A percentile compares a stretch with the other conserved stretches of the same genome.
phyloP scores from a whole-genome alignment of 768 basidiomycete species.

The Bullera alba region DNA sequence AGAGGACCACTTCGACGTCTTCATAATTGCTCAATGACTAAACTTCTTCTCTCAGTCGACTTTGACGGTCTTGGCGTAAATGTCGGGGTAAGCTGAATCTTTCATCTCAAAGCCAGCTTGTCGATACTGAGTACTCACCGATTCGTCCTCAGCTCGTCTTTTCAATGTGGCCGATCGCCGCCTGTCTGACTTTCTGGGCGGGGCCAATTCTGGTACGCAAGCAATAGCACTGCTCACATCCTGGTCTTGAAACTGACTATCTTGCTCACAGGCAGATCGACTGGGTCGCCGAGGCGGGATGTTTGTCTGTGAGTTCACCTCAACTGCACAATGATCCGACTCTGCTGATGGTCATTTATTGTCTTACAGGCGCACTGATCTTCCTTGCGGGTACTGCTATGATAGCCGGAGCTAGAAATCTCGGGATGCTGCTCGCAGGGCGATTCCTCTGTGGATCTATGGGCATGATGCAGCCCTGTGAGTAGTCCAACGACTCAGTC shows the following conservation, averaged over 20 bases:
- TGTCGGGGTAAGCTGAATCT: neutral
- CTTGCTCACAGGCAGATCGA: neutral
- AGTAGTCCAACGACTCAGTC: neutral
- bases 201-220: neutral
- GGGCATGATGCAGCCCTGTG: neutral
- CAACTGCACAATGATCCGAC: neutral
- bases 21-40: too few species aligned
- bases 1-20: neutral
- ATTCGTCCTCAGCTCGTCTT: neutral
- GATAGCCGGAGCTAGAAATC: neutral
- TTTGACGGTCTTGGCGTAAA: neutral
- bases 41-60: neutral
- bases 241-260: neutral
- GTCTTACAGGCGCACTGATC: too few species aligned
- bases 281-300: neutral
- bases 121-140: neutral
- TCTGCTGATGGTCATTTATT: neutral
- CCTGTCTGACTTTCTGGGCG: neutral
- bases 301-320: neutral
- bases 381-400: neutral
- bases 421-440: neutral
- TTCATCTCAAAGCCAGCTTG: neutral
- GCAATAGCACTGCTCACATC: neutral
- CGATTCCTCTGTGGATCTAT: neutral
- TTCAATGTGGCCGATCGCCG: neutral